Evolutionary conservation across 1,284 basidiomycete genomes (phyloP).

Genomic region (Ceratobasidium sp.): DNA sequence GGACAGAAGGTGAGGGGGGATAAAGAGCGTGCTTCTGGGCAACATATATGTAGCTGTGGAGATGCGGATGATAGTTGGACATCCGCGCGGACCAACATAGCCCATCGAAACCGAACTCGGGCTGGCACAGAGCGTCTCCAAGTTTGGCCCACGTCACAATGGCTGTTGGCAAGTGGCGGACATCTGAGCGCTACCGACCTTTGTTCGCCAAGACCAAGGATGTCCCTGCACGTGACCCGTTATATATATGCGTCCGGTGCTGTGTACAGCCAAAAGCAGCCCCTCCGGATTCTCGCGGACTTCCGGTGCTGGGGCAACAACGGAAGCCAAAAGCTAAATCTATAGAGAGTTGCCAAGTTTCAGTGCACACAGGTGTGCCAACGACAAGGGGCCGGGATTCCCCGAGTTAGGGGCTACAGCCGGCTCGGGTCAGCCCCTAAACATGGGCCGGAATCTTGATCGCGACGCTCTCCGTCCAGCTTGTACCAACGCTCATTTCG

Average conservation of each 20-base stretch:
- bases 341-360: background rate
- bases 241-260: slow-evolving; percentile 15
- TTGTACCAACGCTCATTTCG: background rate
- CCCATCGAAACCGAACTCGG: slow-evolving; percentile 1
- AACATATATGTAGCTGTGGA: background rate
- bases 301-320: slow-evolving; percentile 7
- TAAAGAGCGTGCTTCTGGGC: background rate
- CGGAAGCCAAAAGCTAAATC: slow-evolving; percentile 1
- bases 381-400: background rate
- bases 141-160: slow-evolving; percentile 25
- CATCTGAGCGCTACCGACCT: slow-evolving; percentile 22
- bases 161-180: slow-evolving; percentile 6
- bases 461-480: background rate
- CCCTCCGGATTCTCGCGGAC: background rate
- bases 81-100: slow-evolving; percentile 1
- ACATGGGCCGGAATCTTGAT: background rate
- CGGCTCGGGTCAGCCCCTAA: slow-evolving; percentile 24
- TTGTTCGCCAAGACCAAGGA: slow-evolving; percentile 37
- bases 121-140: background rate
- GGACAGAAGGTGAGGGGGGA: slow-evolving; percentile 13
- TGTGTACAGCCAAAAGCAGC: background rate
- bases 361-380: background rate
- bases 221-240: slow-evolving; percentile 10
- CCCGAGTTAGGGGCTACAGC: background rate
- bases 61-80: slow-evolving; percentile 31